Conservation (phyloP, 1,284 basidiomycete genomes). For the Irpex sp. region DNA sequence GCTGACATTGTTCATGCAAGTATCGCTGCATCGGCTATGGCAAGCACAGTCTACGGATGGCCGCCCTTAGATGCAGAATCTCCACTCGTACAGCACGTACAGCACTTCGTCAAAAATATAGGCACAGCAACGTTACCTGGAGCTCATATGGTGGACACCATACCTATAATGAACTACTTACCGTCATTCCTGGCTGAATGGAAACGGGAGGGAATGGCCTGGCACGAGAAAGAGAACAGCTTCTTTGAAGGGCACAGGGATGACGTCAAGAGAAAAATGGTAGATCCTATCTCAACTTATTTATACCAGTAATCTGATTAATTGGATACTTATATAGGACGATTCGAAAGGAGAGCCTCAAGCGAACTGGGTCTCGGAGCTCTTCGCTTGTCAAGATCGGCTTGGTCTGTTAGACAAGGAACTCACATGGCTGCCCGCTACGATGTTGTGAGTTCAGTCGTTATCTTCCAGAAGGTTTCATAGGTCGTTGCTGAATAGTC, state of each 20-base stretch:
- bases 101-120: not conserved
- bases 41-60: not conserved
- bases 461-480: too few relatives aligned
- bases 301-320: too few relatives aligned
- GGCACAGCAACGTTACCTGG: not conserved
- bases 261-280: not conserved
- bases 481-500: not conserved
- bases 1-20: not conserved
- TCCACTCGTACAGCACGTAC: not conserved
- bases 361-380: not conserved
- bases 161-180: constrained; percentile 8
- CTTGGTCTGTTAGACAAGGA: not conserved
- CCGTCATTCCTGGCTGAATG: constrained; percentile 7
- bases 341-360: not conserved
- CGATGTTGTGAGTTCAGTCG: not conserved
- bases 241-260: constrained; percentile 3
- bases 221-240: constrained; percentile 4
- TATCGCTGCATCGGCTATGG: not conserved
- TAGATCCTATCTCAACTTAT: not conserved
- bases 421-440: not conserved
- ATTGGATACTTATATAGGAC: not conserved
- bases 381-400: not conserved
- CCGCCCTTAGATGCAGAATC: not conserved
- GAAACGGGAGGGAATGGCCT: constrained; percentile 8
- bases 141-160: not conserved